phyloP scores from a whole-genome alignment of 148 eudicot genomes.

The Amaranthus hypochondriacus region DNA sequence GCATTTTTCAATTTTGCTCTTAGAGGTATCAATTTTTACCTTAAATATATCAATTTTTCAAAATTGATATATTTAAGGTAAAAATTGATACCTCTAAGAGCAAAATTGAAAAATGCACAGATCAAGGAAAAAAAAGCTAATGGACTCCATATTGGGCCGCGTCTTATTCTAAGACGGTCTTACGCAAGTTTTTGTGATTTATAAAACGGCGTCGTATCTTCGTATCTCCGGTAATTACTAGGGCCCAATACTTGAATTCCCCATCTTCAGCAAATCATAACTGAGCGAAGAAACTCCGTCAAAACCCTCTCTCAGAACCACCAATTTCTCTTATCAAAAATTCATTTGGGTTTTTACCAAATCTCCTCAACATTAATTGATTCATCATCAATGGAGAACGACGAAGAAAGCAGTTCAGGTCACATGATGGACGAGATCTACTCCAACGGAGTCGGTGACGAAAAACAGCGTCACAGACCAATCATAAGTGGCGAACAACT shows the following conservation, averaged over 20 bases:
- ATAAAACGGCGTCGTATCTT: too few species aligned
- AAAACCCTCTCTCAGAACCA: slow-evolving; percentile 7
- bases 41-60: too few species aligned
- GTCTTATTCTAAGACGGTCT: too few species aligned
- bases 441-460: slow-evolving; percentile 22
- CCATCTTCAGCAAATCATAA: background rate
- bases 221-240: too few species aligned
- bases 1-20: too few species aligned
- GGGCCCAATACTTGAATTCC: background rate
- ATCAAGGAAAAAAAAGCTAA: too few species aligned
- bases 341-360: slow-evolving; percentile 14
- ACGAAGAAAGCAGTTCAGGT: slow-evolving; percentile 14
- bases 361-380: background rate
- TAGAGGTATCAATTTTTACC: too few species aligned
- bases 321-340: background rate
- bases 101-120: too few species aligned
- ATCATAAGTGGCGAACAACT: slow-evolving; percentile 73
- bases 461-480: slow-evolving; percentile 21
- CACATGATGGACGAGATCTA: slow-evolving; percentile 30
- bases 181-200: too few species aligned
- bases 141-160: too few species aligned
- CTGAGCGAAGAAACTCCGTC: background rate
- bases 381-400: slow-evolving; percentile 25
- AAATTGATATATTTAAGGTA: too few species aligned
- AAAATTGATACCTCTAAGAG: too few species aligned